phyloP scores from a whole-genome alignment of 352 stramenopile species.

The Globisporangium viniferum region DNA sequence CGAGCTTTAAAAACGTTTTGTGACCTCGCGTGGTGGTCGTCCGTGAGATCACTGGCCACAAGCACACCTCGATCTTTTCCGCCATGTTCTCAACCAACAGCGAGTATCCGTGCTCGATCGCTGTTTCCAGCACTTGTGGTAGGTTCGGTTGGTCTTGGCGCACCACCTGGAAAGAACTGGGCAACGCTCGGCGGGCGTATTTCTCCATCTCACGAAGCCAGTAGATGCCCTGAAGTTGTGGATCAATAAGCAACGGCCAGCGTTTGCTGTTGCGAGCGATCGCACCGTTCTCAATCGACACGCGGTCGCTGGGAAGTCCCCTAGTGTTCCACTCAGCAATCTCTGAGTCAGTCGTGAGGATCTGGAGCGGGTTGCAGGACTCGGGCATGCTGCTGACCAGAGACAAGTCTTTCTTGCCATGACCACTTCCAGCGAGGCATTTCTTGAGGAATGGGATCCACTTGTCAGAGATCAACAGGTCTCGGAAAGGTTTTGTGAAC shows the following conservation, averaged over 20 bases:
- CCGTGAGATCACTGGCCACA: constrained; percentile 83
- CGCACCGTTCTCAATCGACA: constrained; percentile 90
- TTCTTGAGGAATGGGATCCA: constrained; percentile 89
- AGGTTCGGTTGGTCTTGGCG: constrained; percentile 84
- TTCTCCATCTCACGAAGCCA: constrained; percentile 87
- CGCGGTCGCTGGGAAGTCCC: constrained; percentile 84
- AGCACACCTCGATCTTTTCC: constrained; percentile 81
- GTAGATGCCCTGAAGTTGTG: constrained; percentile 89
- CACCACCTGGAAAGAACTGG: constrained; percentile 67
- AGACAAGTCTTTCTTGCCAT: constrained; percentile 19
- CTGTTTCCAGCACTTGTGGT: constrained; percentile 61
- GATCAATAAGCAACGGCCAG: constrained; percentile 89
- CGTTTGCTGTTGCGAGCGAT: constrained; percentile 80
- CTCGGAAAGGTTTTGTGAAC: constrained; percentile 92
- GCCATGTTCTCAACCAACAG: constrained; percentile 90
- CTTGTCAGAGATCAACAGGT: constrained; percentile 77
- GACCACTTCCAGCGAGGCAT: constrained; percentile 20
- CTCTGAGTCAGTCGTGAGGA: constrained; percentile 74
- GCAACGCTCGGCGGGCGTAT: constrained; percentile 29
- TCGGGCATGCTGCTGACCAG: constrained; percentile 28
- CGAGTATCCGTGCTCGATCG: constrained; percentile 74
- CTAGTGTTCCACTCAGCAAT: constrained; percentile 85
- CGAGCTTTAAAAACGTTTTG: constrained; percentile 78
- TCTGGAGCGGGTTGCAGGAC: constrained; percentile 53
- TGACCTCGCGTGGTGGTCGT: constrained; percentile 70